Base-by-base conservation (phyloP, 176 grass and related monocot species). In the Saccharum spontaneum region DNA sequence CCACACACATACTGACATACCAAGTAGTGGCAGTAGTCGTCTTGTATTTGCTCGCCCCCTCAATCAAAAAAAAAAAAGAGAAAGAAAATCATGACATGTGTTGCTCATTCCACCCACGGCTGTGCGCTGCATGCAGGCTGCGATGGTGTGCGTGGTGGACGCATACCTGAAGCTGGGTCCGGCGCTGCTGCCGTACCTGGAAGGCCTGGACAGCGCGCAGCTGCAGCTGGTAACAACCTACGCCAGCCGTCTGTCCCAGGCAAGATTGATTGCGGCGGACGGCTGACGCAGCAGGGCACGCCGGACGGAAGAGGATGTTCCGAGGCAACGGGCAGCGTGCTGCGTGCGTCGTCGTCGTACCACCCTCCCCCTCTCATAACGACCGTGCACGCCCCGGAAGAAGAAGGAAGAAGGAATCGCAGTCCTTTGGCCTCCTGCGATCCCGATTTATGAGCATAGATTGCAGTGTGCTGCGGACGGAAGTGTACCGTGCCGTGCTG, bases 111-210 rank as follows among this genome's bases (percentile, higher is more conserved):
- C 4, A 24, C 16, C 41, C 41, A 44, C 50, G 16, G 50, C 50
- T 54, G 40, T 12, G 46, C 45, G 24, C 20, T 63, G 52, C 30
- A 70, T 91, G 73, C 92, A 90, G 88, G 91, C 77, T 68, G 87
- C 86, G 4, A 87, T 91, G 75, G 84, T 91, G 50, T 91, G 92
- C 85, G 80, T 94, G 87, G 95, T 93, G 85, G 88, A 91, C 64
- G 85, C 91, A n/a, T 97, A 97, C 52, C 85, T 92, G 31, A 92
- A 91, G 86, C 94, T 97, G 52, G 94, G 94, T 9, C 81, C 93
- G 36, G 9, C 92, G 23, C 92, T 95, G 81, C 45, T 82, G 72
- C 86, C 86, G 73, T 82, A 82, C 16, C 41, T 82, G 78, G 85
- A 87, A 62, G 16, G 85, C 11, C 85, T 82, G 45, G 85, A 82